A percentile compares a stretch with the other conserved stretches of the same genome.
phyloP scores from a whole-genome alignment of 2,329 filamentous ascomycete genomes.

The Ophiostoma sp. region DNA sequence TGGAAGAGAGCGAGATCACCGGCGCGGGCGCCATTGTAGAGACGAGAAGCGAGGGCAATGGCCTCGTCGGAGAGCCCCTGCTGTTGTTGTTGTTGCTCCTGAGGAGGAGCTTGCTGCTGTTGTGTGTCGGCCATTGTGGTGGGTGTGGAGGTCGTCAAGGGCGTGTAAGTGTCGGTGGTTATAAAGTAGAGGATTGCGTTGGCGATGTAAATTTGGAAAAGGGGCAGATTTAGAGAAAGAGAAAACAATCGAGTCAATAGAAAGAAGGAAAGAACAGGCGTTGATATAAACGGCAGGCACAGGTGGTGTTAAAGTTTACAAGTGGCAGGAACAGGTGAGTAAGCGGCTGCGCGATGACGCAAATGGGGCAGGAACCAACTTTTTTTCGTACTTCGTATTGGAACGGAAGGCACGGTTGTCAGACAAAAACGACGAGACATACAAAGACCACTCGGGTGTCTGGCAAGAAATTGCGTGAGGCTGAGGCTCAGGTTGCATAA shows the following conservation, averaged over 20 bases:
- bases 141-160: neutral
- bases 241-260: no score
- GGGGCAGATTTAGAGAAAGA: neutral
- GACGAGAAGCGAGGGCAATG: slow-evolving; percentile 63
- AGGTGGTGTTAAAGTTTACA: neutral
- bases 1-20: slow-evolving; percentile 60
- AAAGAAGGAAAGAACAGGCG: neutral
- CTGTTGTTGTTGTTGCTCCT: neutral
- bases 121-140: neutral
- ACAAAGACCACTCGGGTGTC: neutral
- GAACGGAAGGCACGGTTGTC: neutral
- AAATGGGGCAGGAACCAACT: neutral
- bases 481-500: no score
- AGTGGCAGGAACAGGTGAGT: slow-evolving; percentile 1
- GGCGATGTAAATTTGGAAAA: neutral
- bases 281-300: slow-evolving; percentile 1
- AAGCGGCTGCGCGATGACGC: slow-evolving; percentile 14
- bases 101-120: neutral
- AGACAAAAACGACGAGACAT: neutral
- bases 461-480: neutral
- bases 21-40: slow-evolving; percentile 66
- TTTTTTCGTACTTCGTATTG: neutral
- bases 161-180: neutral
- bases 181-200: neutral
- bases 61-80: slow-evolving; percentile 13